Evolutionary conservation across 2,329 filamentous ascomycete genomes (phyloP).

Genomic region (Colletotrichum cordylinicola): DNA sequence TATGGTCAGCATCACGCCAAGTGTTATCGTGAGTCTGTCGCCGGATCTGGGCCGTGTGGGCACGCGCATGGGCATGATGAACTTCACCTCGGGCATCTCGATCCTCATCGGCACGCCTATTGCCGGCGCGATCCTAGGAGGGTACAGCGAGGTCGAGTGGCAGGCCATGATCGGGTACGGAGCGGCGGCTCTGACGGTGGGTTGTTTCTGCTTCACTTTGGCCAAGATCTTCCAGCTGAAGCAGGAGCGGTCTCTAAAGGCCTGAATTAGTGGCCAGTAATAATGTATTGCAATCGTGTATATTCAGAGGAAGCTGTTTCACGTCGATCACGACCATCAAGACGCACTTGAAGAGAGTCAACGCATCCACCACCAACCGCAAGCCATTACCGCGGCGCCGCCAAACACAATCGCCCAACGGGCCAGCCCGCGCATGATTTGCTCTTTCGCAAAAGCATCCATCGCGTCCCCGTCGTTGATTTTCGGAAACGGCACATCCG

Average conservation of each 20-base stretch:
- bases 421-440: neutral
- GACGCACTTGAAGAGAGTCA: neutral
- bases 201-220: slow-evolving; percentile 1
- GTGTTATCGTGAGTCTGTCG: slow-evolving; percentile 41
- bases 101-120: slow-evolving; percentile 52
- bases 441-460: slow-evolving; percentile 1
- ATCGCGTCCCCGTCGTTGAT: slow-evolving; percentile 30
- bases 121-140: slow-evolving; percentile 39
- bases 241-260: neutral
- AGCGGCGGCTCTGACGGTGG: slow-evolving; percentile 12
- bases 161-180: slow-evolving; percentile 20
- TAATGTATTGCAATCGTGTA: neutral
- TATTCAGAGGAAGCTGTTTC: neutral
- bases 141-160: slow-evolving; percentile 6
- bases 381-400: neutral
- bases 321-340: neutral
- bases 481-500: slow-evolving; percentile 31
- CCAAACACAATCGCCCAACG: neutral
- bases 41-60: slow-evolving; percentile 40
- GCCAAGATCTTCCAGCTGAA: slow-evolving; percentile 20
- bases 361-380: neutral
- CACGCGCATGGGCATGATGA: slow-evolving; percentile 41
- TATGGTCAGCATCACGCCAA: slow-evolving; percentile 48
- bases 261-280: neutral
- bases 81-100: slow-evolving; percentile 42